Evolutionary conservation across 1,139 yeast species (phyloP).

Genomic region (Barnettozyma hawaiiensis): DNA sequence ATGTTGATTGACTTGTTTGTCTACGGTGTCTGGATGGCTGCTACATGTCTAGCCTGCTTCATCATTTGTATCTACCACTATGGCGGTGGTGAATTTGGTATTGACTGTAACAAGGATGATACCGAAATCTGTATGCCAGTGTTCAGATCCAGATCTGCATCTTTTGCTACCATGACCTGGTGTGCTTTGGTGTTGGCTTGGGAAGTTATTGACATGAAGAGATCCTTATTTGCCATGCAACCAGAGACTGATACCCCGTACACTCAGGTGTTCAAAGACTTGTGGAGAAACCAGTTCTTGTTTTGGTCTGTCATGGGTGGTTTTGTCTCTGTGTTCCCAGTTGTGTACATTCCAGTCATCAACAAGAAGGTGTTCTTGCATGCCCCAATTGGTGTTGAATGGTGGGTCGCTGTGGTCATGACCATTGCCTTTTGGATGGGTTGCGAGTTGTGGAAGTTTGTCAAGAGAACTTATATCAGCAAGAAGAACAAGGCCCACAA

Average conservation of each 20-base stretch:
- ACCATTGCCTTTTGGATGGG: slow-evolving; percentile 53
- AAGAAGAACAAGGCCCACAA: slow-evolving; percentile 41
- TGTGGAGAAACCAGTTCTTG: slow-evolving; percentile 72
- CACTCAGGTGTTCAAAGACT: slow-evolving; percentile 54
- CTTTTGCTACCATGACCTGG: slow-evolving; percentile 89
- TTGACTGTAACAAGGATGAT: slow-evolving; percentile 50
- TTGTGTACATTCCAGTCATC: slow-evolving; percentile 82
- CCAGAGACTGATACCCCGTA: slow-evolving; percentile 59
- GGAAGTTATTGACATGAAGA: slow-evolving; percentile 78
- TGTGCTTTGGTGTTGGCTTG: slow-evolving; percentile 81
- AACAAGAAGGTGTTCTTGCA: slow-evolving; percentile 75
- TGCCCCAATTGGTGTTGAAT: slow-evolving; percentile 68
- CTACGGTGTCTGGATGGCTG: slow-evolving; percentile 73
- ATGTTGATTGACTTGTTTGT: slow-evolving; percentile 67
- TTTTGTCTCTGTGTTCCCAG: slow-evolving; percentile 70
- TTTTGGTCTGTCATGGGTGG: slow-evolving; percentile 83
- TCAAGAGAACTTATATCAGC: slow-evolving; percentile 49
- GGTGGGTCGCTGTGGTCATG: slow-evolving; percentile 74
- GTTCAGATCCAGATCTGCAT: slow-evolving; percentile 72
- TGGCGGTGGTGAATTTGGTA: slow-evolving; percentile 66
- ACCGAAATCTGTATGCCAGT: slow-evolving; percentile 53
- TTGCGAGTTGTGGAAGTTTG: slow-evolving; percentile 63
- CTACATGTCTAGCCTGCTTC: slow-evolving; percentile 63
- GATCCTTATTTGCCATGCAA: slow-evolving; percentile 71
- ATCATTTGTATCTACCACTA: slow-evolving; percentile 59